Evolutionary conservation across 495 filamentous ascomycete species (phyloP).

Genomic region (Aspergillus leporis): DNA sequence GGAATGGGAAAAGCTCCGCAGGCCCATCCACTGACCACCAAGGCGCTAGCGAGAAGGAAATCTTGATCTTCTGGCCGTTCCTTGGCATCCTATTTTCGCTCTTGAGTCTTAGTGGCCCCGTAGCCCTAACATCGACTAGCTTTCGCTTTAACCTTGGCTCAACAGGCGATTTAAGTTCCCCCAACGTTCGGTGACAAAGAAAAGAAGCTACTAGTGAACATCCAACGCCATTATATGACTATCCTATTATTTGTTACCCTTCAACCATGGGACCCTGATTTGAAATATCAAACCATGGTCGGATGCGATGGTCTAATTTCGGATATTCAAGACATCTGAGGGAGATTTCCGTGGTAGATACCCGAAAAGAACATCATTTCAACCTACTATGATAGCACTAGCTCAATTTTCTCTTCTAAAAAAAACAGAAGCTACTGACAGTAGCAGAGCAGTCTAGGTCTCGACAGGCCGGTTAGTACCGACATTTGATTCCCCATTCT

Average conservation of each 20-base stretch:
- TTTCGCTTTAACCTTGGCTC: neutral
- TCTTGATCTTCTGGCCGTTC: constrained; percentile 21
- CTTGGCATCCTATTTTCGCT: constrained; percentile 17
- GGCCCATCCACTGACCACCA: constrained; percentile 1
- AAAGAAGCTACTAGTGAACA: neutral
- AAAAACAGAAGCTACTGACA: too few relatives aligned
- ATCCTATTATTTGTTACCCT: neutral
- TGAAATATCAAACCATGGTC: neutral
- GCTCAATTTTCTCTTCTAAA: neutral
- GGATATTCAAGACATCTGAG: neutral
- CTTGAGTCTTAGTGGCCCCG: neutral
- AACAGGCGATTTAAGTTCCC: constrained; percentile 3
- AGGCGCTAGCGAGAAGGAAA: neutral
- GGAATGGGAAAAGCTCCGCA: neutral
- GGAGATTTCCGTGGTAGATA: neutral
- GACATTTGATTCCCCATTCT: neutral
- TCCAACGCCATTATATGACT: neutral
- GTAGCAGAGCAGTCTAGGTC: neutral
- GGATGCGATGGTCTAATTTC: neutral
- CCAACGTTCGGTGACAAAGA: constrained; percentile 10
- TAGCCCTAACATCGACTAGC: neutral
- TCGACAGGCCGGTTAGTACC: neutral
- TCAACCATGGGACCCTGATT: constrained; percentile 3
- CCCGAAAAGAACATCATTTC: neutral
- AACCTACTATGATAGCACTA: neutral